Evolutionary conservation across 192 early-diverging fungal genomes (phyloP).

Genomic region (Coemansia sp.): DNA sequence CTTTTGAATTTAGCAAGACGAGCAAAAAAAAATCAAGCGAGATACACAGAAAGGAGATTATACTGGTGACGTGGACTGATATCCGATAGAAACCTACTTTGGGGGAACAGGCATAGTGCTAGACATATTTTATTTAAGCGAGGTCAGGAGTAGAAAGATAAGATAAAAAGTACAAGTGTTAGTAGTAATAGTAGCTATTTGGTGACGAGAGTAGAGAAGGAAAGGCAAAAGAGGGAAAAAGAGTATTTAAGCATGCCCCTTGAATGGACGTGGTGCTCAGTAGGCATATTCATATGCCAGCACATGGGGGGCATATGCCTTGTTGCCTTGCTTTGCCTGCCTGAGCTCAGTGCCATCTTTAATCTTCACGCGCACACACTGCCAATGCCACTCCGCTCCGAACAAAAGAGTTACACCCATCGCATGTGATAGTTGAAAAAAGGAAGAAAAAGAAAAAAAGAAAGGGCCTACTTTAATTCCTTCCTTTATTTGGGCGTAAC

Average conservation of each 20-base stretch:
- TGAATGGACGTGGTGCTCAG: not conserved
- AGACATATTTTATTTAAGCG: conserved; percentile 2
- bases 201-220: not conserved
- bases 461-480: too few species aligned
- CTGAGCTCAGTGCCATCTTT: not conserved
- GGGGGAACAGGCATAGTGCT: not conserved
- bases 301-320: conserved; percentile 7
- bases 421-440: conserved; percentile 5
- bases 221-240: not conserved
- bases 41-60: not conserved
- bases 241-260: not conserved
- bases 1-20: conserved; percentile 2
- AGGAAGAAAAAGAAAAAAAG: not conserved
- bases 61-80: not conserved
- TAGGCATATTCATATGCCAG: not conserved
- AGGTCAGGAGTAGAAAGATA: too few species aligned
- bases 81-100: not conserved
- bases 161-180: not conserved
- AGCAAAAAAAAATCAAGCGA: not conserved
- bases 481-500: too few species aligned
- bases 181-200: not conserved
- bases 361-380: conserved; percentile 1
- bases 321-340: not conserved
- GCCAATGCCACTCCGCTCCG: not conserved
- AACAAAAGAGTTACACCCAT: not conserved